Evolutionary conservation across 306 rosid species (phyloP).

Genomic region (Quercus agrifolia): DNA sequence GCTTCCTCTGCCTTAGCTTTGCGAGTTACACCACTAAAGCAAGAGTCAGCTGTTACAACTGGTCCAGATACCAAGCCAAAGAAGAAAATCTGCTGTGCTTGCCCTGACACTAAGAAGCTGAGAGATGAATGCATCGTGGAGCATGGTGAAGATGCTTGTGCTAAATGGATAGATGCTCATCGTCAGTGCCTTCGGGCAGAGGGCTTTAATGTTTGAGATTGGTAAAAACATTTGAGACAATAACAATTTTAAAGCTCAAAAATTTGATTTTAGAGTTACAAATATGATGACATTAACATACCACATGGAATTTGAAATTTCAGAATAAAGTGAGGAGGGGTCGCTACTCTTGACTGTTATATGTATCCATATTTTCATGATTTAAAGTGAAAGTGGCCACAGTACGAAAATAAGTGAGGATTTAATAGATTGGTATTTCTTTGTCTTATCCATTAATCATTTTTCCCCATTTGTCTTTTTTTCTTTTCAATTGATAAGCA

Average conservation of each 20-base stretch:
- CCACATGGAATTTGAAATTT: constrained; percentile 12
- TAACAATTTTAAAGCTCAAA: constrained; percentile 16
- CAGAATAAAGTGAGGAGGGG: constrained; percentile 22
- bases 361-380: constrained; percentile 10
- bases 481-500: background rate
- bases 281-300: background rate
- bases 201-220: constrained; percentile 71
- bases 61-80: constrained; percentile 53
- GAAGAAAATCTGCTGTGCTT: constrained; percentile 89
- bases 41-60: constrained; percentile 13
- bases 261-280: constrained; percentile 12
- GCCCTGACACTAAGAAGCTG: constrained; percentile 72
- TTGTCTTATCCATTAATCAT: background rate
- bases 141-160: constrained; percentile 81
- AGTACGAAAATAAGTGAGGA: background rate
- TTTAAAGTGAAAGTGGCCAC: background rate
- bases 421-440: background rate
- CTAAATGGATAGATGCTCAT: constrained; percentile 92
- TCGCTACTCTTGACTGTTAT: constrained; percentile 22
- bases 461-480: background rate
- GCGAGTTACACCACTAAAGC: constrained; percentile 28
- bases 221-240: constrained; percentile 4
- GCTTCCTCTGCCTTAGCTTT: constrained; percentile 33
- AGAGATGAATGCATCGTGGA: constrained; percentile 89
- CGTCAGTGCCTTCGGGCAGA: constrained; percentile 75